phyloP scores from a whole-genome alignment of 2,329 filamentous ascomycete genomes.

The Cladosporium sp. region DNA sequence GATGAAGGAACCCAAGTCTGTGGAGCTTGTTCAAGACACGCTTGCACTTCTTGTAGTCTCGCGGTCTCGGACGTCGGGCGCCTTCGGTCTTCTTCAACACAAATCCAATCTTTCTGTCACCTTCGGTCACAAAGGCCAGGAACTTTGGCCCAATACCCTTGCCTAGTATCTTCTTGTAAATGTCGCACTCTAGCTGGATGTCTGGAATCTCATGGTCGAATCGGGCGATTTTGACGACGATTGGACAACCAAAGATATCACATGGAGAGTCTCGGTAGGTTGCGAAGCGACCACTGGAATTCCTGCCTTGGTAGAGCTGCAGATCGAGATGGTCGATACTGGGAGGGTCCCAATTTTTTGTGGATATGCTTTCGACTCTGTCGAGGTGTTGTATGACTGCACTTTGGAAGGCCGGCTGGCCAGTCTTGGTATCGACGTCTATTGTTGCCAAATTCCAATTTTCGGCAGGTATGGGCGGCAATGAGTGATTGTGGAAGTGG shows the following conservation, averaged over 20 bases:
- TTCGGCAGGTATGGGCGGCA: background rate
- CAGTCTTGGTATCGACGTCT: background rate
- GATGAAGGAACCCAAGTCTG: background rate
- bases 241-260: background rate
- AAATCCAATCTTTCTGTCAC: background rate
- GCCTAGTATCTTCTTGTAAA: background rate
- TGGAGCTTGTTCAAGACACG: background rate
- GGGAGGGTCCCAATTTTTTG: background rate
- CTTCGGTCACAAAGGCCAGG: background rate
- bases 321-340: background rate
- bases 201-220: background rate
- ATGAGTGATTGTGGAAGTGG: background rate
- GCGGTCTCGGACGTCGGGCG: background rate
- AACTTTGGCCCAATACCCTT: background rate
- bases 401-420: background rate
- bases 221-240: background rate
- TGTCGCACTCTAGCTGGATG: background rate
- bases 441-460: background rate
- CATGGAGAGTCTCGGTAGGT: background rate
- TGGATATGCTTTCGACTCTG: background rate
- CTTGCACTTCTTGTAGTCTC: background rate
- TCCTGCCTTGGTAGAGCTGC: background rate
- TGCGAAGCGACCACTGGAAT: background rate
- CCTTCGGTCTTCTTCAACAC: background rate
- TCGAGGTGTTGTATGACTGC: background rate